Conservation (phyloP, 129 eudicot species). For the Heracleum sosnowskyi region DNA sequence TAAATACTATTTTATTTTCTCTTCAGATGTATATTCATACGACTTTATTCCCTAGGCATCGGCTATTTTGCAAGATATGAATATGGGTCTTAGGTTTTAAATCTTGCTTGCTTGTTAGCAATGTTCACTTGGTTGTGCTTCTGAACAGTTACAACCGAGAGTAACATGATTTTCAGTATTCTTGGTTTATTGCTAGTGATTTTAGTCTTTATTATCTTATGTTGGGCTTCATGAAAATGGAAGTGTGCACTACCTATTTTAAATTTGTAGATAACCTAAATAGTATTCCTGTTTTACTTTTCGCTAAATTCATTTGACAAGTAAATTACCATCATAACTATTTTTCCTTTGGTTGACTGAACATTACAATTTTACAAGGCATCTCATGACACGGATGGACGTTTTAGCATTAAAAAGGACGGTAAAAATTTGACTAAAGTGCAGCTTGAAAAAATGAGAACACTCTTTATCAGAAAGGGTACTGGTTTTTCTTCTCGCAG, state of each 20-base stretch:
- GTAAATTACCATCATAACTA: too few relatives aligned
- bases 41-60: not conserved
- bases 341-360: too few relatives aligned
- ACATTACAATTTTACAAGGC: slow-evolving; percentile 27
- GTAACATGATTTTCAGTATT: not conserved
- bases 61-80: not conserved
- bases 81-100: not conserved
- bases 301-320: not conserved
- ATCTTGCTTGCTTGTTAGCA: not conserved
- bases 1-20: not conserved
- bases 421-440: slow-evolving; percentile 61
- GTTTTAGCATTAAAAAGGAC: slow-evolving; percentile 61
- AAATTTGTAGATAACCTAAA: too few relatives aligned
- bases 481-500: slow-evolving; percentile 93
- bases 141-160: not conserved
- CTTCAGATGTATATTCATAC: not conserved
- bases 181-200: not conserved
- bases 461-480: slow-evolving; percentile 83
- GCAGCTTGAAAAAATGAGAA: slow-evolving; percentile 94
- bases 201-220: not conserved
- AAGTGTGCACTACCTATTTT: too few relatives aligned
- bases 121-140: not conserved
- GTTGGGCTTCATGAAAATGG: not conserved
- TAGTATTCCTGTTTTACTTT: not conserved
- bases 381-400: slow-evolving; percentile 57